These are phyloP conservation scores for Mitragyna speciosa DNA, from an alignment of 257 asterid species.

Conservation along the genomic window DNA sequence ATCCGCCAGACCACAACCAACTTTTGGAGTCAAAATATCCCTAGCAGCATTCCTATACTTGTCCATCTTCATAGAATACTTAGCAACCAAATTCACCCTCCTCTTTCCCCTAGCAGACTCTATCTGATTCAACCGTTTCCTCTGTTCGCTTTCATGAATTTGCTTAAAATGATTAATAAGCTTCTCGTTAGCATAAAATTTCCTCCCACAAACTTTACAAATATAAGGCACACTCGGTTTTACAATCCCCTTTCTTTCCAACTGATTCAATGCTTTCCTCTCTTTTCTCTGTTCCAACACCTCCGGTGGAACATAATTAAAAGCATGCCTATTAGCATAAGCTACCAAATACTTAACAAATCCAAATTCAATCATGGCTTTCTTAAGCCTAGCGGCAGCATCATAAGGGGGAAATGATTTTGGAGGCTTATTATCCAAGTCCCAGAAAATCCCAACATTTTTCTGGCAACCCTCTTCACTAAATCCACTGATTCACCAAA, in stretches of 20 bases:
- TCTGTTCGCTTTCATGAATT: conserved; percentile 77
- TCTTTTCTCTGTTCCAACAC: conserved; percentile 53
- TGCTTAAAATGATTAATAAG: conserved; percentile 74
- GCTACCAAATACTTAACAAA: conserved; percentile 68
- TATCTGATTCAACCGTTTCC: conserved; percentile 73
- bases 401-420: conserved; percentile 71
- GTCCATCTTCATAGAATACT: conserved; percentile 78
- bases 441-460: conserved; percentile 84
- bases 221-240: conserved; percentile 55
- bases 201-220: conserved; percentile 91
- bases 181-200: conserved; percentile 62
- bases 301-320: conserved; percentile 71
- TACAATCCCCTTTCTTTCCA: conserved; percentile 56
- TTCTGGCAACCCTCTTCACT: conserved; percentile 33
- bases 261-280: conserved; percentile 44
- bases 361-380: conserved; percentile 69
- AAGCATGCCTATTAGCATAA: conserved; percentile 72
- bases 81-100: conserved; percentile 73
- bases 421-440: conserved; percentile 90
- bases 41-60: conserved; percentile 74
- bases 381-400: conserved; percentile 66
- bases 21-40: conserved; percentile 68
- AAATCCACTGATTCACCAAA: conserved; percentile 24
- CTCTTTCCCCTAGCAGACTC: conserved; percentile 78
- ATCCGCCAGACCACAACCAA: conserved; percentile 73